Base-by-base conservation (phyloP, 306 rosid species). In the Begonia peltatifolia region DNA sequence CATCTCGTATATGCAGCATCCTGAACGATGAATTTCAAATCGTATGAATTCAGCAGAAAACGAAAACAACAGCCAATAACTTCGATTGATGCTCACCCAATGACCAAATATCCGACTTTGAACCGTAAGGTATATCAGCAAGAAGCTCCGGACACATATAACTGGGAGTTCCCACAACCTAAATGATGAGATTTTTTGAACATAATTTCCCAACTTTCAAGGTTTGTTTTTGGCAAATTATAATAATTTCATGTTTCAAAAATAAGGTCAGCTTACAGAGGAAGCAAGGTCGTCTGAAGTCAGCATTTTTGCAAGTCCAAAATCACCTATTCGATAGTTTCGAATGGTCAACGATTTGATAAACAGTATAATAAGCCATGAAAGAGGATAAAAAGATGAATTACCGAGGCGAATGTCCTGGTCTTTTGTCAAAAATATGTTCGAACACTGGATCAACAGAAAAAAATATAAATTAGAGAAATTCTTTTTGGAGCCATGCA, bases 81-180 rank as follows among this genome's bases (percentile, higher is more conserved):
- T 46, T 71, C 7, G 15, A 1, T 13, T 15, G 9, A 49, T 51
- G 55, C 80, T 57, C 63, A 92, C 99, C 99, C 69, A 92, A 79
- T 42, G 99, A 92, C 99, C 99, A 92, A 75, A 92, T 92, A 71
- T 92, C 99, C 22, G 99, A 92, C 74, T 92, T 92, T 55, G 96
- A 86, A 55, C 96, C 99, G 50, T 92, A 92, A 55, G 99, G 99
- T 68, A 92, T 92, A 74, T 92, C 99, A 51, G 99, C 99, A 58
- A 92, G 99, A 76, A 92, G 99, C 66, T 92, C 99, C 1, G 99
- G 99, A 61, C 99, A 92, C 99, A 92, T 92, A 66, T 92, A 86
- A 72, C 94, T 83, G 47, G 99, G 99, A 52, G 99, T 92, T 77
- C 99, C 99, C 56, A 92, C 99, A 53, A 92, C 96, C 99, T 92